phyloP scores from a whole-genome alignment of 805 yeast species.

The Saturnispora gosingensis region DNA sequence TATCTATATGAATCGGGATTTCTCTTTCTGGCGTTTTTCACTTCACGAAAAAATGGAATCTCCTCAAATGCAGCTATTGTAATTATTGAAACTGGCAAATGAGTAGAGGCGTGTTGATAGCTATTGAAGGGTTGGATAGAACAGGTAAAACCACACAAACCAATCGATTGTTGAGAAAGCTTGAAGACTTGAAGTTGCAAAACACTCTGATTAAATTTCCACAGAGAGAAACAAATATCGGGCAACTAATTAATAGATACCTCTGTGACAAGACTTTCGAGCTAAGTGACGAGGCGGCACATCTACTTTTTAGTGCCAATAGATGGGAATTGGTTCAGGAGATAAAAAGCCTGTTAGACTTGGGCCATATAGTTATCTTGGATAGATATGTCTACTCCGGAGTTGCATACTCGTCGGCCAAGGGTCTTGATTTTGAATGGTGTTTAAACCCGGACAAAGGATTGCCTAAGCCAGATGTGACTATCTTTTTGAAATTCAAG shows the following conservation, averaged over 20 bases:
- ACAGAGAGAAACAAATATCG: conserved; percentile 75
- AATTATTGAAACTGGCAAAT: neutral
- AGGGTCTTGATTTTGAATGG: conserved; percentile 68
- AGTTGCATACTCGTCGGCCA: conserved; percentile 84
- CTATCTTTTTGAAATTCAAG: conserved; percentile 61
- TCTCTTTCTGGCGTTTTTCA: neutral
- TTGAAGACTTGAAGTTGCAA: conserved; percentile 24
- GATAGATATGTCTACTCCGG: conserved; percentile 94
- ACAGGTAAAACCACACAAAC: conserved; percentile 92
- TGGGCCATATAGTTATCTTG: conserved; percentile 51
- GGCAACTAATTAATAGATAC: conserved; percentile 67
- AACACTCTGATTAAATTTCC: conserved; percentile 70
- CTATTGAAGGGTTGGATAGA: conserved; percentile 89
- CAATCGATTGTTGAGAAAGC: conserved; percentile 27
- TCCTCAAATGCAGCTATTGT: neutral
- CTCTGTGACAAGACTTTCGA: conserved; percentile 40
- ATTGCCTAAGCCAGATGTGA: conserved; percentile 76
- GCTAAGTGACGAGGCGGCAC: conserved; percentile 73
- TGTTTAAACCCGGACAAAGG: conserved; percentile 76
- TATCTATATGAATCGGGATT: neutral
- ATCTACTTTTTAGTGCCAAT: conserved; percentile 82
- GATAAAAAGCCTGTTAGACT: conserved; percentile 35
- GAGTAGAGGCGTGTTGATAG: conserved; percentile 60
- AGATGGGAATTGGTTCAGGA: conserved; percentile 72
- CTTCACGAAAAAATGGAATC: neutral